phyloP scores from a whole-genome alignment of 768 basidiomycete species.

The Hemileccinum rubropunctum region DNA sequence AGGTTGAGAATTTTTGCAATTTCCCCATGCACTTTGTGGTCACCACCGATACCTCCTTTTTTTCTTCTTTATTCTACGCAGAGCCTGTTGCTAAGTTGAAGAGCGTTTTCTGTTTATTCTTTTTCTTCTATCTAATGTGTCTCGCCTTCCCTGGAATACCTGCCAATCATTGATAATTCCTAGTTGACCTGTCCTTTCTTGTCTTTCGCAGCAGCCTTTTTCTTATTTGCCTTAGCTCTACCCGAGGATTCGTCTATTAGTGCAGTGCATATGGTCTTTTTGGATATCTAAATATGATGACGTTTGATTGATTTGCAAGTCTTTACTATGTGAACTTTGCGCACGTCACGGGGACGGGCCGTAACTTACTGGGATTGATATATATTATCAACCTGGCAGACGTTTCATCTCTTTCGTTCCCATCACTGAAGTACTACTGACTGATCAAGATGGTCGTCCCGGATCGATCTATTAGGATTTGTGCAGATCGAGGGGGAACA shows the following conservation, averaged over 20 bases:
- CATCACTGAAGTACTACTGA: too few species aligned
- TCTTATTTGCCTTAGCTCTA: neutral
- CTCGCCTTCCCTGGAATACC: constrained; percentile 11
- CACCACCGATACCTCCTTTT: constrained; percentile 24
- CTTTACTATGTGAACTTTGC: too few species aligned
- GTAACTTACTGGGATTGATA: too few species aligned
- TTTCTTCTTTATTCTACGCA: constrained; percentile 2
- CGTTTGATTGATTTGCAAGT: too few species aligned
- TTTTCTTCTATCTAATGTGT: constrained; percentile 24
- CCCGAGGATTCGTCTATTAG: constrained; percentile 4
- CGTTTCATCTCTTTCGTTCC: neutral
- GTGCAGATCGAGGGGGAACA: constrained; percentile 88
- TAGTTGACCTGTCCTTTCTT: constrained; percentile 21
- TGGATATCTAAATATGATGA: constrained; percentile 15
- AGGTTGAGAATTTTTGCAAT: too few species aligned
- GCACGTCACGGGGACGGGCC: too few species aligned
- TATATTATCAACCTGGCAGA: too few species aligned
- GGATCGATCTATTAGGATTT: constrained; percentile 78
- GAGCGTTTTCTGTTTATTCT: constrained; percentile 1
- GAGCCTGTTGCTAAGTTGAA: constrained; percentile 15
- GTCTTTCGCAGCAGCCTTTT: neutral
- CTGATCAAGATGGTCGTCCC: constrained; percentile 40
- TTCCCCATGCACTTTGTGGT: constrained; percentile 10
- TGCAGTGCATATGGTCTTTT: constrained; percentile 19
- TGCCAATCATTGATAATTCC: constrained; percentile 24